Evolutionary conservation across 2,329 filamentous ascomycete species (phyloP).

Genomic region (Pseudopyricularia javanii): DNA sequence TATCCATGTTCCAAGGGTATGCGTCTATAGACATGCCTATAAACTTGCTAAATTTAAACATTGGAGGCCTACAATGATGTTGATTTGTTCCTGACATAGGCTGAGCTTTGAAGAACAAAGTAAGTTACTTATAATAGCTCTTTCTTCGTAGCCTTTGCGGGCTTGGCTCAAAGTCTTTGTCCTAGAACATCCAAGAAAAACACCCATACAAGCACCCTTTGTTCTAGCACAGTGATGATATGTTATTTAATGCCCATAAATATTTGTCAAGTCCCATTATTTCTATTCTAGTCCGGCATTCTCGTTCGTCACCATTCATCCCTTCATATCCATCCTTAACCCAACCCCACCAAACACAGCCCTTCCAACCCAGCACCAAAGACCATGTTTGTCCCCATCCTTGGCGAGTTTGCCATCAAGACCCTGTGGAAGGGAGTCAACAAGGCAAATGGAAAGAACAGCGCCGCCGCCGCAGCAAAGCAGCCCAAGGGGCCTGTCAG

Average conservation of each 20-base stretch:
- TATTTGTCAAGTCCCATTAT: no score
- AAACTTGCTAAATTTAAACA: background rate
- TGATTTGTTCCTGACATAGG: background rate
- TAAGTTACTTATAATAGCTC: background rate
- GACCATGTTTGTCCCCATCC: background rate
- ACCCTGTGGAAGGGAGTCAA: background rate
- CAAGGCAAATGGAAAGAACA: background rate
- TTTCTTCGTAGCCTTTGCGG: background rate
- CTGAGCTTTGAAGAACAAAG: background rate
- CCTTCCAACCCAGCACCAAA: background rate
- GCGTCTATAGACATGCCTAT: background rate
- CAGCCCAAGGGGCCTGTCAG: background rate
- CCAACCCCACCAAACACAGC: background rate
- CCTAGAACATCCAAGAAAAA: no score
- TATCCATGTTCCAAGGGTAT: no score
- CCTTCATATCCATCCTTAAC: background rate
- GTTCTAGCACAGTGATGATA: no score
- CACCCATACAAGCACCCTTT: no score
- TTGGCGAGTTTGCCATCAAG: background rate
- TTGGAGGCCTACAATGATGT: background rate
- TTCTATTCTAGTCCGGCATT: no score
- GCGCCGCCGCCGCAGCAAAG: background rate
- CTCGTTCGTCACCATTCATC: no score
- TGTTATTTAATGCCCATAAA: no score
- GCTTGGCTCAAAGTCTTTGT: no score